Percentiles rank a stretch among this genome's conserved stretches.
Evolutionary conservation across 352 stramenopile genomes (phyloP).

Genomic region (Phytopythium aichiense): DNA sequence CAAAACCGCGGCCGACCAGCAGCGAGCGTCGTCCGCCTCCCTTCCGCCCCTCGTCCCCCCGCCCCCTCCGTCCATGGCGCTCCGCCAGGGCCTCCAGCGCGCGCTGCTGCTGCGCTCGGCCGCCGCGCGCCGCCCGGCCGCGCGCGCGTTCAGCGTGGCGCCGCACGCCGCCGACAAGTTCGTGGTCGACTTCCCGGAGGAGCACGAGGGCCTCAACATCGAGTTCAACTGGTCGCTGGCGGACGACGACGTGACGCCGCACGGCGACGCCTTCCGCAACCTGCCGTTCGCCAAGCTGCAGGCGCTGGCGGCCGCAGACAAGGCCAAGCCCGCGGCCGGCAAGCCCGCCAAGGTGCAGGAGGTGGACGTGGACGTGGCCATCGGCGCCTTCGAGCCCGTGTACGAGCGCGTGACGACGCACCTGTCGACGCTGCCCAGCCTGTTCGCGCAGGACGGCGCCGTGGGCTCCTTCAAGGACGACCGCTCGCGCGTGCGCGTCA

Average conservation of each 20-base stretch:
- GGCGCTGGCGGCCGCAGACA: slow-evolving; percentile 61
- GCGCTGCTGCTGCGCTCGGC: slow-evolving; percentile 36
- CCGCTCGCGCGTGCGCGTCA: slow-evolving; percentile 70
- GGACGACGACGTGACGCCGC: slow-evolving; percentile 75
- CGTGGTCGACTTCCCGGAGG: slow-evolving; percentile 68
- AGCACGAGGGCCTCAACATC: slow-evolving; percentile 78
- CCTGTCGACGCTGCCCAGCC: slow-evolving; percentile 43
- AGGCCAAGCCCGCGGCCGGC: slow-evolving; percentile 42
- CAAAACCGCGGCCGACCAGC: slow-evolving; percentile 18
- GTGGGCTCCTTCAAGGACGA: slow-evolving; percentile 77
- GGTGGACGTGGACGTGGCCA: slow-evolving; percentile 61
- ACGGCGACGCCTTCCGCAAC: slow-evolving; percentile 77
- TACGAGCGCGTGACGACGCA: slow-evolving; percentile 73
- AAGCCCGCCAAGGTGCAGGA: slow-evolving; percentile 54
- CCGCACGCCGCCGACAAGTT: slow-evolving; percentile 77
- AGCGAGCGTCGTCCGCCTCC: not conserved
- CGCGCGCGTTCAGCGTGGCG: slow-evolving; percentile 41
- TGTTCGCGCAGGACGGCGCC: slow-evolving; percentile 76
- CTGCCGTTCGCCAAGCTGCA: slow-evolving; percentile 60
- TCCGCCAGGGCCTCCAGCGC: slow-evolving; percentile 54
- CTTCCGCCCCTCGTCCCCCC: not conserved
- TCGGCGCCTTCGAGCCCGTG: slow-evolving; percentile 60
- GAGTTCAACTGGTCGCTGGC: slow-evolving; percentile 87
- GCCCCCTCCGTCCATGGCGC: slow-evolving; percentile 31
- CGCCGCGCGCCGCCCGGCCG: slow-evolving; percentile 27